Percentiles rank a stretch among this genome's conserved stretches.
Evolutionary conservation across 352 stramenopile species (phyloP).

Genomic region (Pythium guiyangense): DNA sequence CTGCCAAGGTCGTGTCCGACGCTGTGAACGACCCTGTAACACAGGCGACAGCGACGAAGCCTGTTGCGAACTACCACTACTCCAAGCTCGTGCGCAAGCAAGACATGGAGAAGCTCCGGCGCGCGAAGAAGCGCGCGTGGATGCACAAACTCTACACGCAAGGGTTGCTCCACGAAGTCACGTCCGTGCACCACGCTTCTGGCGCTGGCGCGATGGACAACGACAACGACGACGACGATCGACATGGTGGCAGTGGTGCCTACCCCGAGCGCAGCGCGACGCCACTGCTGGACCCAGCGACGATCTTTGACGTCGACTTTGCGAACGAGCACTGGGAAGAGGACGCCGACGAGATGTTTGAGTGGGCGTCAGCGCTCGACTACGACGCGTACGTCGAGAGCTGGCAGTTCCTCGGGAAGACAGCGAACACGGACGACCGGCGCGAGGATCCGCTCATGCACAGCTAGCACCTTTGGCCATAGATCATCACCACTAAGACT

Average conservation of each 20-base stretch:
- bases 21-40: conserved; percentile 54
- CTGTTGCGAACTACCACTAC: conserved; percentile 33
- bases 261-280: not conserved
- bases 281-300: conserved; percentile 1
- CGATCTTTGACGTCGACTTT: conserved; percentile 60
- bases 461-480: too few species aligned
- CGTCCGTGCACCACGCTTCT: not conserved
- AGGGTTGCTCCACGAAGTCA: conserved; percentile 29
- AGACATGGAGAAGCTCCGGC: conserved; percentile 41
- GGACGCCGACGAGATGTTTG: conserved; percentile 65
- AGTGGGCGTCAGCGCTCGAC: conserved; percentile 60
- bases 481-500: too few species aligned
- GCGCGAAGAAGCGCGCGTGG: conserved; percentile 69
- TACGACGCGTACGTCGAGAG: conserved; percentile 72
- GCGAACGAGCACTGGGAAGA: conserved; percentile 64
- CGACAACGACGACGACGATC: conserved; percentile 11
- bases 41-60: conserved; percentile 36
- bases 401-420: conserved; percentile 59
- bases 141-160: conserved; percentile 79
- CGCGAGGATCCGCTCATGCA: not conserved
- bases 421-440: conserved; percentile 33
- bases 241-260: conserved; percentile 6
- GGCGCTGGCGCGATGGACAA: not conserved
- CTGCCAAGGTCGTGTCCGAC: conserved; percentile 67
- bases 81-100: conserved; percentile 49